These are phyloP conservation scores for Oryza longistaminata DNA, from an alignment of 176 grass and related monocot genomes.

Conservation along the genomic window DNA sequence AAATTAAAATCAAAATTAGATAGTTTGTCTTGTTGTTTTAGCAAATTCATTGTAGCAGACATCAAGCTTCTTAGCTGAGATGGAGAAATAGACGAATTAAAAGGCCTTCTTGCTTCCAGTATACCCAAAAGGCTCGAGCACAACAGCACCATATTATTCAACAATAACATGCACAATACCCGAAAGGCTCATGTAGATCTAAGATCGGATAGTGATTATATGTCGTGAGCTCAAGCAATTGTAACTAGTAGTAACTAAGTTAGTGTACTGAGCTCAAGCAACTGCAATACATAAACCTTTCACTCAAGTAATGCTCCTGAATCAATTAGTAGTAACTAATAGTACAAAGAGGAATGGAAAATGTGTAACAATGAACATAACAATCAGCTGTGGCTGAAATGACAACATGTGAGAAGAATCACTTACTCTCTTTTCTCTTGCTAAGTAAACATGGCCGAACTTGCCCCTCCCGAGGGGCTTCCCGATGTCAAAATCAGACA, in stretches of 20 bases:
- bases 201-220: neutral
- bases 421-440: conserved; percentile 86
- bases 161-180: neutral
- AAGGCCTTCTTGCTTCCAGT: neutral
- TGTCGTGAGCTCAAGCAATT: neutral
- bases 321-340: neutral
- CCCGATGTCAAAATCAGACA: conserved; percentile 84
- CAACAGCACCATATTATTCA: neutral
- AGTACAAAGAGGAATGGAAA: neutral
- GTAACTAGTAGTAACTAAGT: too few species aligned
- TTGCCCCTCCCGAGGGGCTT: conserved; percentile 93
- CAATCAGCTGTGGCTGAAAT: neutral
- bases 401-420: neutral
- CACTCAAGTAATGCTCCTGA: neutral
- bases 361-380: neutral
- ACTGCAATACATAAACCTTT: neutral
- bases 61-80: neutral
- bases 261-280: neutral
- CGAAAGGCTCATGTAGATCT: conserved; percentile 2
- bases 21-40: neutral
- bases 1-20: conserved; percentile 3
- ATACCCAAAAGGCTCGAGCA: conserved; percentile 1
- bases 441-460: conserved; percentile 92
- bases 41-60: neutral
- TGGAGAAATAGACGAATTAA: neutral